These are phyloP conservation scores for Collybiopsis confluens DNA, from an alignment of 768 basidiomycete genomes.

Conservation along the genomic window DNA sequence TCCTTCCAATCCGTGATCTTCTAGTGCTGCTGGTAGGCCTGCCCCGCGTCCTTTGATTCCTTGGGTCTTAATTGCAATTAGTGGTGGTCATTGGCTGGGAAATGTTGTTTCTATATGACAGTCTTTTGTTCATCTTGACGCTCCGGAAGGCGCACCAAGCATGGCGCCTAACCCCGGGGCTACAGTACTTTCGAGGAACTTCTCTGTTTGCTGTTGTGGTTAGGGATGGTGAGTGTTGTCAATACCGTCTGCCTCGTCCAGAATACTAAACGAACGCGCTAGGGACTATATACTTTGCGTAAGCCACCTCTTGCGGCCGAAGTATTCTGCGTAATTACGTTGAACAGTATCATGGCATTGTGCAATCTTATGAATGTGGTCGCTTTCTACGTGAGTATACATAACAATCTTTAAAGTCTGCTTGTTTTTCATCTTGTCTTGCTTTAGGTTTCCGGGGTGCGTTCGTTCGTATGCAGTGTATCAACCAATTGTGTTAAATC, in stretches of 20 bases:
- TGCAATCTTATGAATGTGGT: not conserved
- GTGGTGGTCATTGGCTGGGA: slow-evolving; percentile 5
- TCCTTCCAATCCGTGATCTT: not conserved
- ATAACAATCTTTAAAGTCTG: not conserved
- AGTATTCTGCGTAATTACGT: not conserved
- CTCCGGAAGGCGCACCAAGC: slow-evolving; percentile 1
- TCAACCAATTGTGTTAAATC: not conserved
- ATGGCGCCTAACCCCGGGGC: not conserved
- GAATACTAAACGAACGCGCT: not conserved
- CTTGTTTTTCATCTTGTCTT: not conserved
- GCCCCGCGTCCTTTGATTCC: not conserved
- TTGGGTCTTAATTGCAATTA: not conserved
- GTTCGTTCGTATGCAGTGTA: not conserved
- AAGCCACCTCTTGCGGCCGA: not conserved
- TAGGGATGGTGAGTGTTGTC: slow-evolving; percentile 1
- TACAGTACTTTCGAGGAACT: not conserved
- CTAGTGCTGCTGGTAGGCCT: slow-evolving; percentile 5
- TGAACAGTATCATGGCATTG: not conserved
- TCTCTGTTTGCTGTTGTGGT: slow-evolving; percentile 1
- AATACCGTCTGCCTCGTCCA: not conserved
- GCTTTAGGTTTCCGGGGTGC: not conserved
- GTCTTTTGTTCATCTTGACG: not conserved
- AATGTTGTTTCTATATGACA: not conserved
- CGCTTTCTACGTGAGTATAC: not conserved
- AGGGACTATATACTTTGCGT: slow-evolving; percentile 7